phyloP scores from a whole-genome alignment of 768 basidiomycete species.

The Termitomyces heimii region DNA sequence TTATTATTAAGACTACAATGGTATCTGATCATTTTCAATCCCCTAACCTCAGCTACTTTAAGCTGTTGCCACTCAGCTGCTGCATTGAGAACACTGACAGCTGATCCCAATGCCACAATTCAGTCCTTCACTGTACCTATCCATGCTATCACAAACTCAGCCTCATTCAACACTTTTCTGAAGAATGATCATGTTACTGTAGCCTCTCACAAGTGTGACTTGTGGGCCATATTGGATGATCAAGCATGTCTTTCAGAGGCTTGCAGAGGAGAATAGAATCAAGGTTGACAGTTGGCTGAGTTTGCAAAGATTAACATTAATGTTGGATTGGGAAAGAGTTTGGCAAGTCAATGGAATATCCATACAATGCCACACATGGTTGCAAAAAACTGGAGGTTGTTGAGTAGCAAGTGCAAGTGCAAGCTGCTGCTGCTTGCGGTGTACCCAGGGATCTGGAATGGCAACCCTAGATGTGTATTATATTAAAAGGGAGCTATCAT shows the following conservation, averaged over 20 bases:
- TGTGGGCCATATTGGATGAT: constrained; percentile 83
- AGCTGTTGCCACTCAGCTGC: constrained; percentile 44
- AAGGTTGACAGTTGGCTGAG: constrained; percentile 38
- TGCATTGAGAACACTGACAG: constrained; percentile 1
- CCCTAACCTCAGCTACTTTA: constrained; percentile 51
- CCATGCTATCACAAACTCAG: constrained; percentile 66
- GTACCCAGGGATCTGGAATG: too few species aligned
- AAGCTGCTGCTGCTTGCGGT: too few species aligned
- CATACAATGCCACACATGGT: constrained; percentile 81
- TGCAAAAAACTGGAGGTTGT: too few species aligned
- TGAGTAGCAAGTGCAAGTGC: too few species aligned
- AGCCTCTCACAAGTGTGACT: constrained; percentile 69
- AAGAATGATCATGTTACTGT: constrained; percentile 64
- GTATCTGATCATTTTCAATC: too few species aligned
- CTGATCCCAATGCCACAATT: constrained; percentile 25
- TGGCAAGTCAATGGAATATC: constrained; percentile 63
- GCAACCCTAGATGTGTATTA: too few species aligned
- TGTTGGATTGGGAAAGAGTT: constrained; percentile 52
- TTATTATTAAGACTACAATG: too few species aligned
- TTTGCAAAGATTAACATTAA: constrained; percentile 85
- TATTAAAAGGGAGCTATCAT: background rate
- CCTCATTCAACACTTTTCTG: constrained; percentile 66
- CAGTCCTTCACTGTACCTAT: constrained; percentile 55
- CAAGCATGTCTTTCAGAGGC: constrained; percentile 74
- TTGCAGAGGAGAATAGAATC: constrained; percentile 58